These are phyloP conservation scores for Aspergillus unguis DNA, from an alignment of 2,329 filamentous ascomycete species.

Conservation along the genomic window DNA sequence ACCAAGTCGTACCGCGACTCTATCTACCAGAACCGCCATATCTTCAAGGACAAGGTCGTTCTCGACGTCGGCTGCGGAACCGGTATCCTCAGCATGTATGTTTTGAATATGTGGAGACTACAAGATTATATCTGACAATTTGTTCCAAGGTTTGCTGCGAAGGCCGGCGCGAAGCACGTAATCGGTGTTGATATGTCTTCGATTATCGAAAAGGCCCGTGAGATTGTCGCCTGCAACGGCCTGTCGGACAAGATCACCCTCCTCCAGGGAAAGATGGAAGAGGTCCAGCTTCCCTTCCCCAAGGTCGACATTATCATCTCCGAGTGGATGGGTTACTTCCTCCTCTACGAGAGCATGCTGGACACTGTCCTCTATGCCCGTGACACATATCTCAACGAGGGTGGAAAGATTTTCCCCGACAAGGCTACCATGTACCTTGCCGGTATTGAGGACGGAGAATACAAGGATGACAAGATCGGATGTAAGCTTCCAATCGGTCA, in stretches of 20 bases:
- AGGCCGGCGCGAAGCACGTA: constrained; percentile 95
- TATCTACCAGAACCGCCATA: constrained; percentile 93
- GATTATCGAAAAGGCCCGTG: constrained; percentile 96
- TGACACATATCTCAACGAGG: constrained; percentile 82
- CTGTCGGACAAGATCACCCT: constrained; percentile 95
- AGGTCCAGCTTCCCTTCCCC: constrained; percentile 86
- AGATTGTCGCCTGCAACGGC: constrained; percentile 91
- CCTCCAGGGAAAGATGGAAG: constrained; percentile 99
- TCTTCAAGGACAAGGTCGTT: constrained; percentile 89
- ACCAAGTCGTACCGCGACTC: constrained; percentile 96
- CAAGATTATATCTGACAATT: constrained; percentile 15
- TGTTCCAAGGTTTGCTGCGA: constrained; percentile 79
- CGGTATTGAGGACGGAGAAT: constrained; percentile 96
- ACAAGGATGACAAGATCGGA: constrained; percentile 99
- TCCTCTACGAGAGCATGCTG: constrained; percentile 98
- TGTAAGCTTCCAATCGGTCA: constrained; percentile 61
- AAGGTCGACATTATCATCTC: constrained; percentile 99
- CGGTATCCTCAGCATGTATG: constrained; percentile 94
- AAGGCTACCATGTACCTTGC: constrained; percentile 97
- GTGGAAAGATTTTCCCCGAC: constrained; percentile 95
- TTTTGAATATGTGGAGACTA: constrained; percentile 2
- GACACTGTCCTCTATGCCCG: constrained; percentile 96
- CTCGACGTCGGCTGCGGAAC: constrained; percentile 98
- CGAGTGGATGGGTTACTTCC: constrained; percentile 99
- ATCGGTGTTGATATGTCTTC: constrained; percentile 99